A percentile compares a stretch with the other conserved stretches of the same genome.
Evolutionary conservation across 1,284 basidiomycete species (phyloP).

Genomic region (Sparassis latifolia): DNA sequence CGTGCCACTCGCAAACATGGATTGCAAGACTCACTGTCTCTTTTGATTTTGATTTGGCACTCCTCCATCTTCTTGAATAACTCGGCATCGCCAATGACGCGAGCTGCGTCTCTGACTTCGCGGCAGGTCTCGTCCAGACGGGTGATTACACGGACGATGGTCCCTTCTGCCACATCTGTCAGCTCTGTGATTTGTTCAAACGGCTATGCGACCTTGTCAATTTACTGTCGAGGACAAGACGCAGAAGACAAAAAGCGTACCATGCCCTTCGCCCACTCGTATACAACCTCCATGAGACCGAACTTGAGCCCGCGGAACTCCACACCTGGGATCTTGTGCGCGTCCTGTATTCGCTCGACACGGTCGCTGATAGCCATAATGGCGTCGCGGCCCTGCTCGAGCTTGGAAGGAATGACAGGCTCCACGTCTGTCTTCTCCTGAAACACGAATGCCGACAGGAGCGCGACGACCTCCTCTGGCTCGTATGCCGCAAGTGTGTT

Average conservation of each 20-base stretch:
- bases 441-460: slow-evolving; percentile 95
- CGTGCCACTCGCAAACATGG: background rate
- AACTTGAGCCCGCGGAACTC: slow-evolving; percentile 80
- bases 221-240: slow-evolving; percentile 1
- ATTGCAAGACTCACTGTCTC: slow-evolving; percentile 69
- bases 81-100: slow-evolving; percentile 94
- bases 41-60: slow-evolving; percentile 87
- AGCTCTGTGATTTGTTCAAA: slow-evolving; percentile 91
- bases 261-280: slow-evolving; percentile 99
- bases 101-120: slow-evolving; percentile 94
- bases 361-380: slow-evolving; percentile 82
- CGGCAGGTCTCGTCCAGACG: slow-evolving; percentile 95
- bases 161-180: slow-evolving; percentile 96
- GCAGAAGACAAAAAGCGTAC: slow-evolving; percentile 37
- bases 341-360: slow-evolving; percentile 74
- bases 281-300: slow-evolving; percentile 92
- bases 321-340: slow-evolving; percentile 72
- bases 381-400: slow-evolving; percentile 75
- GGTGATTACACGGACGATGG: slow-evolving; percentile 94
- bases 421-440: slow-evolving; percentile 94
- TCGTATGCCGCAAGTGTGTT: slow-evolving; percentile 88
- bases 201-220: slow-evolving; percentile 47
- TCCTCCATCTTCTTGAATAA: slow-evolving; percentile 98
- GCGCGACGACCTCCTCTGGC: slow-evolving; percentile 95
- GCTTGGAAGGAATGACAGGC: slow-evolving; percentile 71